Evolutionary conservation across 2,329 filamentous ascomycete genomes (phyloP).

Genomic region (Verticillium klebahnii): DNA sequence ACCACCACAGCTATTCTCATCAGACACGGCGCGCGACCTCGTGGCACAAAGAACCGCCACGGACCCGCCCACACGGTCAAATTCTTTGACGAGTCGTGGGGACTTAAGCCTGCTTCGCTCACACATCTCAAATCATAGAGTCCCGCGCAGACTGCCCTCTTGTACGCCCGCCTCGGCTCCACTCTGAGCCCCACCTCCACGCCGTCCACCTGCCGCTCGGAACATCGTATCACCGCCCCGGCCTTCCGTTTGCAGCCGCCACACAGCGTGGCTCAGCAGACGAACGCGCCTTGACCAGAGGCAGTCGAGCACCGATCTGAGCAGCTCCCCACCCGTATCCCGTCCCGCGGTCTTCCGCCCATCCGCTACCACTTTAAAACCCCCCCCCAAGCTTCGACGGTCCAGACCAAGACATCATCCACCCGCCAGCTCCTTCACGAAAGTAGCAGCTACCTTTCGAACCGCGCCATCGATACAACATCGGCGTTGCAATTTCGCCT

Average conservation of each 20-base stretch:
- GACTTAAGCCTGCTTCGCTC: background rate
- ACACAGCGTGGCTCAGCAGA: background rate
- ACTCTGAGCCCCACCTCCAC: background rate
- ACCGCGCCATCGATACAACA: background rate
- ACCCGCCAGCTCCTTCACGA: background rate
- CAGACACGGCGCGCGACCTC: background rate
- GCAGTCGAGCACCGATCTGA: background rate
- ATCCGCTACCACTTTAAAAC: background rate
- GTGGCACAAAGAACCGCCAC: background rate
- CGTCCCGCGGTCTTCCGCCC: background rate
- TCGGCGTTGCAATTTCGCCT: background rate
- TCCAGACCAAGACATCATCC: background rate
- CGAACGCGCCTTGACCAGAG: background rate
- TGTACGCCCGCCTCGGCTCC: background rate
- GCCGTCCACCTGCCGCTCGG: background rate
- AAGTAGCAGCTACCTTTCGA: background rate
- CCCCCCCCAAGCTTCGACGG: background rate
- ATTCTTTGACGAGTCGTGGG: background rate
- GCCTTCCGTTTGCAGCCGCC: background rate
- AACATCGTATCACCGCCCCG: background rate
- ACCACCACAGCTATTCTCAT: background rate
- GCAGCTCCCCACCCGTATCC: background rate
- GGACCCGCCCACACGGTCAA: background rate
- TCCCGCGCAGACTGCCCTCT: background rate
- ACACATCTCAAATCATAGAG: background rate